A percentile compares a stretch with the other conserved stretches of the same genome.
Conservation (phyloP, 73 alveolate species). For the Paramecium caudatum region DNA sequence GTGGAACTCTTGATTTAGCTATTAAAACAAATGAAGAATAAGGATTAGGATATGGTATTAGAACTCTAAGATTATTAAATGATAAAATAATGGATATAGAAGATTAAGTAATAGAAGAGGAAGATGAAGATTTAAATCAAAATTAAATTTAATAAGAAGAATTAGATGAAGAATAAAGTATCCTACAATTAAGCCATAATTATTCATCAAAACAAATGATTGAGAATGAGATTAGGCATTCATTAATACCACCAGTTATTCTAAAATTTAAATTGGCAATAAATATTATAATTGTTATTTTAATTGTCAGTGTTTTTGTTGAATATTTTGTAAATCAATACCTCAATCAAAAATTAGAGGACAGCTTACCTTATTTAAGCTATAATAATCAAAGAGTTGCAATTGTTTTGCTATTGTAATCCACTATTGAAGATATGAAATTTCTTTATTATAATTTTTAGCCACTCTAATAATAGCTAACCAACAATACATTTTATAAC, state of each 20-base stretch:
- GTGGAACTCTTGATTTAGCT: background rate
- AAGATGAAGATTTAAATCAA: constrained; percentile 19
- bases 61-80: background rate
- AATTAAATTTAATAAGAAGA: background rate
- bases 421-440: background rate
- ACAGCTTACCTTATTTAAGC: background rate
- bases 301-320: background rate
- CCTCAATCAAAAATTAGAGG: background rate
- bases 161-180: constrained; percentile 56
- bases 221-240: constrained; percentile 13
- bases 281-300: background rate
- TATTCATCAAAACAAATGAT: background rate
- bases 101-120: constrained; percentile 31
- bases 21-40: background rate
- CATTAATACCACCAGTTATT: constrained; percentile 13
- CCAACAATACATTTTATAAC: constrained; percentile 9
- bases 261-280: background rate
- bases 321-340: background rate
- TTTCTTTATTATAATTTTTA: constrained; percentile 4
- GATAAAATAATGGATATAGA: constrained; percentile 45
- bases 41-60: constrained; percentile 24
- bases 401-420: background rate
- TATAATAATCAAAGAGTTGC: constrained; percentile 30
- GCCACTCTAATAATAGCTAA: background rate
- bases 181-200: background rate